phyloP scores from a whole-genome alignment of 495 filamentous ascomycete genomes.

The Glonium stellatum region DNA sequence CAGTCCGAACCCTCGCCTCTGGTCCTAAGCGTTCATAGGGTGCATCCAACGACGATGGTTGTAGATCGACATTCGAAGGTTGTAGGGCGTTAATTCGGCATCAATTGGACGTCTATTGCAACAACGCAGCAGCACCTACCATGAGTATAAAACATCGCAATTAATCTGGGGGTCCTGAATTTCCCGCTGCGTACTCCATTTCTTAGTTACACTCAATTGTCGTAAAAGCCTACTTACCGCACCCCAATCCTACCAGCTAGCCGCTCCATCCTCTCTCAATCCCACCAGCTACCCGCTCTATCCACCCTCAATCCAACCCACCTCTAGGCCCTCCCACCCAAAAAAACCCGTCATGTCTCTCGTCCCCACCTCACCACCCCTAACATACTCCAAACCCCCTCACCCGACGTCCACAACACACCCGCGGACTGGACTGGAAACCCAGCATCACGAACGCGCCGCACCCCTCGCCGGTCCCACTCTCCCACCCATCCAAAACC shows the following conservation, averaged over 20 bases:
- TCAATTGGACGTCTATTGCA: background rate
- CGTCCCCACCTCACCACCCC: constrained; percentile 5
- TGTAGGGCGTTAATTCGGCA: background rate
- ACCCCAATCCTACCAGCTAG: background rate
- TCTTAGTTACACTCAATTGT: background rate
- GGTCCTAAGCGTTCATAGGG: too few relatives aligned
- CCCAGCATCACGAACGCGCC: constrained; percentile 38
- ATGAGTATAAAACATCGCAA: background rate
- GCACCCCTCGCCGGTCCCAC: constrained; percentile 38
- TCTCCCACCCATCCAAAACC: constrained; percentile 40
- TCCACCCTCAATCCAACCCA: background rate
- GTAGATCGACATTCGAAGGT: background rate
- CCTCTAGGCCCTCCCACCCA: background rate
- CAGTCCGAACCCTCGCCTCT: too few relatives aligned
- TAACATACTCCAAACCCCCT: constrained; percentile 43
- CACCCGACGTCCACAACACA: constrained; percentile 75
- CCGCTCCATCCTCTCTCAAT: background rate
- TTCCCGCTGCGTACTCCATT: background rate
- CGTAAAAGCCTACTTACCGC: background rate
- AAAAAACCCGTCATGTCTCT: background rate
- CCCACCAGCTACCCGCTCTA: background rate
- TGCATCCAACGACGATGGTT: too few relatives aligned
- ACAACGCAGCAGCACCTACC: too few relatives aligned
- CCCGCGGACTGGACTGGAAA: constrained; percentile 81
- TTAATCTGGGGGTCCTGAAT: background rate